A percentile compares a stretch with the other conserved stretches of the same genome.
Conservation (phyloP, 192 early-diverging fungal genomes). For the Irineochytrium annulatum region DNA sequence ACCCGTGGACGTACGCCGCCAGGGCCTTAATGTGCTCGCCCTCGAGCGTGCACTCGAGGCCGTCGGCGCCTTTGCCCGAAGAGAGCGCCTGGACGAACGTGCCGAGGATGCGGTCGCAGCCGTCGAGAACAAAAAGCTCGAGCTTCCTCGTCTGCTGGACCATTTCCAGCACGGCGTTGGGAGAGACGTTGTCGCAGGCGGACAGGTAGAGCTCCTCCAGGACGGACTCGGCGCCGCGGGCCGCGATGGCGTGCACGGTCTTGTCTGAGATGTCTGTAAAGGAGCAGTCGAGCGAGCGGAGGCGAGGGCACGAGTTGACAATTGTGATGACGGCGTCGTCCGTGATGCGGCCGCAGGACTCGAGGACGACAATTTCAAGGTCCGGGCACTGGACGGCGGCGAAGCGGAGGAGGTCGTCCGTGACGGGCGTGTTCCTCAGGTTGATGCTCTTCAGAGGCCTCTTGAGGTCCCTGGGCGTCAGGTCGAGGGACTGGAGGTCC, state of each 20-base stretch:
- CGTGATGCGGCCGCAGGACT: constrained; percentile 41
- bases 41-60: constrained; percentile 41
- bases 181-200: constrained; percentile 38
- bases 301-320: constrained; percentile 28
- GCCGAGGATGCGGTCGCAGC: constrained; percentile 40
- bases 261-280: constrained; percentile 48
- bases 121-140: constrained; percentile 44
- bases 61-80: constrained; percentile 25
- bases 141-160: constrained; percentile 30
- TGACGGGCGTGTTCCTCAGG: constrained; percentile 44
- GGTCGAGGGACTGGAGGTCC: not conserved
- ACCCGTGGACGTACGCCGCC: not conserved
- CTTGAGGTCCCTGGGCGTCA: constrained; percentile 4
- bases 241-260: constrained; percentile 32
- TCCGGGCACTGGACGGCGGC: constrained; percentile 33
- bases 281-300: constrained; percentile 37
- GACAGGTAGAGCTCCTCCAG: constrained; percentile 41
- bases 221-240: constrained; percentile 14
- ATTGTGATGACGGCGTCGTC: constrained; percentile 39
- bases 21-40: not conserved
- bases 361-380: constrained; percentile 44
- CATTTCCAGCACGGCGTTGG: constrained; percentile 34
- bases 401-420: constrained; percentile 39
- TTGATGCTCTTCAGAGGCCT: constrained; percentile 42
- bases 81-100: constrained; percentile 36